Base-by-base conservation (phyloP, 139 green algal species). In the Chlorella sp. region DNA sequence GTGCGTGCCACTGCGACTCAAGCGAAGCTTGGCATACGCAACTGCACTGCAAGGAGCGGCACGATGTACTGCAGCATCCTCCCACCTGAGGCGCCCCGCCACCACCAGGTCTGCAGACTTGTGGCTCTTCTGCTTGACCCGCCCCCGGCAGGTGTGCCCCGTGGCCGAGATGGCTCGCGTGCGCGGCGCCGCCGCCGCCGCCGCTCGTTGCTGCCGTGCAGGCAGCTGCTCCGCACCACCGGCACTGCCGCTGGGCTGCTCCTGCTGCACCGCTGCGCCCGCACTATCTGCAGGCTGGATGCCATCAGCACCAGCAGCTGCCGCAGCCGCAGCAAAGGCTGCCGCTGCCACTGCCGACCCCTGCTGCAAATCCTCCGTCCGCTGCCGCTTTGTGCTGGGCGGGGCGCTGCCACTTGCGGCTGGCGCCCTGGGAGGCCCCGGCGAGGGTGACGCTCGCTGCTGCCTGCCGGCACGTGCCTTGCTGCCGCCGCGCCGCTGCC, bases 71-170 rank as follows among this genome's bases (percentile, higher is more conserved):
- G n/a, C n/a, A n/a, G n/a, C n/a, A n/a, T n/a, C n/a, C n/a, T n/a
- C n/a, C n/a, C n/a, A 91, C 90, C 87, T 91, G 30, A 94, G 74
- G 28, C n/a, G 55, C 25, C 92, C 92, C 1, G 89, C 83, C 15
- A 87, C 56, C 38, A 96, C 78, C 80, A 96, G 82, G 41, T 95
- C 90, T 12, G 92, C 93, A 9, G 78, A 79, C 84, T 96, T 96
- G 87, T 94, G 91, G 47, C 76, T 89, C 88, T 98, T 98, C 81
- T 97, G 95, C 79, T 92, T 88, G 41, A 98, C 91, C 18, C 95
- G 83, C 4, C 95, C 95, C 23, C 94, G 82, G 78, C 90, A 95
- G 17, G 93, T 97, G 92, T 97, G 93, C 11, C 94, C 95, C 18
- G 80, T 90, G n/a, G 80, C 74, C 32, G 87, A 91, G 86, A 97